These are phyloP conservation scores for Hippophae tibetana DNA, from an alignment of 306 rosid genomes.

Conservation along the genomic window DNA sequence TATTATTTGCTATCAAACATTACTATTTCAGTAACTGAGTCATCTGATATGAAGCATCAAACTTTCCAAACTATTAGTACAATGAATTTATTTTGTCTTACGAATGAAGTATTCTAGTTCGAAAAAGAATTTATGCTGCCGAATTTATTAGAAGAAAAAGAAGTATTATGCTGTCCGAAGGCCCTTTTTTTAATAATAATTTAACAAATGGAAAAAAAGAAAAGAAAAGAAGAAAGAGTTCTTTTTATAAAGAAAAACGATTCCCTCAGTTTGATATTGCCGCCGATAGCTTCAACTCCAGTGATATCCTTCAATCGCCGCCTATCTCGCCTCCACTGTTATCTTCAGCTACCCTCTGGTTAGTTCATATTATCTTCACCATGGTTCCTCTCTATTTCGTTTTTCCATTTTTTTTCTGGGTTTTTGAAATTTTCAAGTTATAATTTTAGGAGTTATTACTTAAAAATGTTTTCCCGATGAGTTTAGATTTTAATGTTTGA, in stretches of 20 bases:
- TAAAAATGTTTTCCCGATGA: no score
- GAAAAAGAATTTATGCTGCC: no score
- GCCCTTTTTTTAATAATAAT: no score
- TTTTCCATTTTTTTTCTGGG: neutral
- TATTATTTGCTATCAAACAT: no score
- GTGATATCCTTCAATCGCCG: slow-evolving; percentile 38
- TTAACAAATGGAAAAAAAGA: no score
- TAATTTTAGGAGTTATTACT: neutral
- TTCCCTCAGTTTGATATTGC: slow-evolving; percentile 20
- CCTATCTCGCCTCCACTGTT: slow-evolving; percentile 30
- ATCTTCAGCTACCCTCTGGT: slow-evolving; percentile 33
- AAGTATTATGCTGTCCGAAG: no score
- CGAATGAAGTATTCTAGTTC: no score
- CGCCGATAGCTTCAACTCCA: slow-evolving; percentile 39
- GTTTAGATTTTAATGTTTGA: neutral
- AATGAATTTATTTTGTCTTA: no score
- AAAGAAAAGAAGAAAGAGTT: neutral
- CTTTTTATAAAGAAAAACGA: slow-evolving; percentile 4
- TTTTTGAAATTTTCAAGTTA: neutral
- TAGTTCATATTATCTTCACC: slow-evolving; percentile 10
- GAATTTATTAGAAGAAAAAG: no score
- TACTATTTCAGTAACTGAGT: no score
- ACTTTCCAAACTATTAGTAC: no score
- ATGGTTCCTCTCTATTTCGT: neutral
- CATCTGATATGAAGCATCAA: no score